Evolutionary conservation across 208 protist genomes (phyloP), one percentile per base, ranked within the genome.

Genomic region (Leishmania major): DNA sequence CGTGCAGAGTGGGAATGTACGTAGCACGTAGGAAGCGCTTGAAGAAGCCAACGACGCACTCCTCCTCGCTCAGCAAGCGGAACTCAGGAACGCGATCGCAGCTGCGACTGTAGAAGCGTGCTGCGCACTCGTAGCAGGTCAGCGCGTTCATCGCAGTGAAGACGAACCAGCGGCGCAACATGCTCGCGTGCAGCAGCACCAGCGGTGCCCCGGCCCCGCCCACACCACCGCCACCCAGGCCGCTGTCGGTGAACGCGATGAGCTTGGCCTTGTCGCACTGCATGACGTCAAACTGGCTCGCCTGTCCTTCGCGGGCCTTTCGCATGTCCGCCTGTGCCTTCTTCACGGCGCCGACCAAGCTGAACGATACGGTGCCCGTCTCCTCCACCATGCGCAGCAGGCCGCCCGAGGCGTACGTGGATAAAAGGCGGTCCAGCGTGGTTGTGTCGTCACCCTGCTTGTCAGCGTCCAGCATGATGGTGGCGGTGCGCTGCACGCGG

Each of bases 121-220:
- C 57, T 2, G 88, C 90, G 80, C 88, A 92, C 73, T 93, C 88
- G 85, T 95, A 94, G 81, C 94, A 97, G 64, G 92, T 93, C n/a
- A 96, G 78, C 59, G 93, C 89, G 83, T 97, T 97, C 94, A 97
- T 97, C 4, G 91, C 84, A 11, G 90, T 95, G 69, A 94, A 94
- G 28, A 95, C 90, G 75, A 97, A 97, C 92, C 92, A 97, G 78
- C 89, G 88, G 25, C 87, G 87, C 85, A 97, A 85, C 77, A 85
- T 80, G 19, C 82, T 85, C 25, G 91, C 88, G 64, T 94, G 85
- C 76, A 89, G 83, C 71, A 93, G 88, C 70, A 94, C 87, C 17
- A 91, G 64, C 19, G 88, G 80, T 3, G 82, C 80, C 37, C 78
- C 69, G 28, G 80, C 25, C 35, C 77, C 74, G 35, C 76, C 66